Base-by-base conservation (phyloP, 2,329 filamentous ascomycete genomes). In the Gaeumannomyces tritici region DNA sequence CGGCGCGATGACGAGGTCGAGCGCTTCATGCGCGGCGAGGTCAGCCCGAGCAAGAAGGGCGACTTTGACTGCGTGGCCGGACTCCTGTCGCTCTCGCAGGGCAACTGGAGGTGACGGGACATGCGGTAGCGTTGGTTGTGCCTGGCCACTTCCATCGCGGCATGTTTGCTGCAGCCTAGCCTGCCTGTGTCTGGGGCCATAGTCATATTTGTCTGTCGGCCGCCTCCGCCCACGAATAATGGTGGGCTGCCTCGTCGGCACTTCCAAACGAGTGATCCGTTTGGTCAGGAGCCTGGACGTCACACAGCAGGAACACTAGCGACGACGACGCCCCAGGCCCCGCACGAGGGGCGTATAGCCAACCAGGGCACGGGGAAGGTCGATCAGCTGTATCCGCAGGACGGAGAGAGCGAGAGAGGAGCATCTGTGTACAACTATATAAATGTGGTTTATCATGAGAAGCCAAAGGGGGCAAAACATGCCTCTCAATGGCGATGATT, bases 41-140 rank as follows among this genome's bases (percentile, higher is more conserved):
- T 85, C 65, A 85, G 84, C 70, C 87, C 85, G 11, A 87, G 87
- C 71, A 91, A 91, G 74, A 87, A 86, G 72, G 84, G 87, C 63
- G 93, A 97, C 71, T 80, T 96, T 73, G 91, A 96, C 71, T 96
- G 91, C 70, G 88, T 96, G 58, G 91, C 93, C 62, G 91, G 91
- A n/a, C 76, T 98, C 66, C 74, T 97, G 65, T 93, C 90, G 60
- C 80, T 98, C 57, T 96, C 91, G 69, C 90, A 96, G 75, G 93
- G 93, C n/a, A 91, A 91, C 70, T 97, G 93, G 92, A 83, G 85
- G 70, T 89, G 75, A 83, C 42, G n/a, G 42, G 42, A 21, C 18
- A 15, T 8, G 8, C 33, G 5, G 35, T 42, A 42, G 35, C 35
- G 1, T 42, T 42, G 21, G 42, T 24, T 24, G 42, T 51, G 21